Base-by-base conservation (phyloP, 2,329 filamentous ascomycete species). In the Colletotrichum tamarilloi region DNA sequence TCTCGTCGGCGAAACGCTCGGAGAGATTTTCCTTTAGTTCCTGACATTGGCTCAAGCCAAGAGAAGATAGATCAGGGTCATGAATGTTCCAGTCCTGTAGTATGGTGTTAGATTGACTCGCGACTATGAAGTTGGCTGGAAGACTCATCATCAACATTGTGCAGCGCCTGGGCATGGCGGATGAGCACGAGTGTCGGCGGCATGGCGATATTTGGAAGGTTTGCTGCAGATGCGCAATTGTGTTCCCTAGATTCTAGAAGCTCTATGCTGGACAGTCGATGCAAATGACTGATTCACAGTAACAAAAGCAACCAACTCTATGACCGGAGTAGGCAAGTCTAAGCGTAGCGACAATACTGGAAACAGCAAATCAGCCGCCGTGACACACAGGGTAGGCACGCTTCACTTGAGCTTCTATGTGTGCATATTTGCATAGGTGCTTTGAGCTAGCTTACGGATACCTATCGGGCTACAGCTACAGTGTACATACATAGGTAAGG, bases 91-190 rank as follows among this genome's bases (percentile, higher is more conserved):
- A 87, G 75, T 89, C 81, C 77, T 83, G 88, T 89, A 73, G 5
- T 42, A 7, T 9, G 3, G 38, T 68, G 75, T 81, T 67, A 81
- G 79, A 53, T 28, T 6, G 3, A 30, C 60, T 74, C 77, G 52
- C 73, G 16, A 16, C 28, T 9, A 2, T 24, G 16, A 16, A 53
- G 16, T 52, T 5, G 16, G 49, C 38, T 22, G 14, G 26, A n/a
- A 65, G 30, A 87, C 87, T 83, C 84, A 89, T 89, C 80, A 62
- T 82, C 78, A 16, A 84, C 81, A 72, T 91, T 91, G 79, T 91
- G 89, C n/a, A 85, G 78, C 9, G 86, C 89, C 82, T 98, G 94
- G 19, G 94, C 96, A 87, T 98, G 96, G 77, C 96, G 93, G 79
- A 98, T 92, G 79, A 98, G 87, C 76, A 98, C 93, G 73, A 98